Evolutionary conservation across 2,329 filamentous ascomycete species (phyloP), one percentile per base, ranked within the genome.

Genomic region (Leptographium radiaticola): DNA sequence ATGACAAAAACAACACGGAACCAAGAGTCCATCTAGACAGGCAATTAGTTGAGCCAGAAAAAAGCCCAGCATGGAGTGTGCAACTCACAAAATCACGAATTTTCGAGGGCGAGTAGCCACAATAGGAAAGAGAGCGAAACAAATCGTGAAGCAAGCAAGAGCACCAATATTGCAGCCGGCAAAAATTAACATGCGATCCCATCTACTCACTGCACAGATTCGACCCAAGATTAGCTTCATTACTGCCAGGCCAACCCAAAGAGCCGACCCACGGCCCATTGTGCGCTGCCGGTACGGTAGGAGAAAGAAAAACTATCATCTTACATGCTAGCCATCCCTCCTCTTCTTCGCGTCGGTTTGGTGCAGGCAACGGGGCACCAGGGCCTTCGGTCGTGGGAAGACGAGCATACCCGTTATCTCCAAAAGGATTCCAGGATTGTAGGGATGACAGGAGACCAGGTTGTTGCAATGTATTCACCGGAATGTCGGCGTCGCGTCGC

Each of bases 281-380:
- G 40, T 4, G 49, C 36, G 10, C 42, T 15, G 39, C 43, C 30
- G 16, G 7, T 53, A 33, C 57, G 59, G 59, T 59, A 57, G 62
- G 64, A 58, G 52, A 13, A 5, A 39, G 18, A n/a, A 25, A 25
- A 25, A 25, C 25, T 5, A 34, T 10, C 55, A 39, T 80, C 93
- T 91, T 81, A 98, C 93, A 75, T 64, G 87, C 84, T 80, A 96
- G 90, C 83, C 87, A 96, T 59, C 84, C 87, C 71, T 96, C 93
- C 67, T 97, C 91, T 70, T 97, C 93, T 66, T 96, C 90, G 62
- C 90, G 83, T 64, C 90, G 80, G 65, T 69, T 87, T 58, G 88
- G 81, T 57, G 89, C 89, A 52, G 91, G 91, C 50, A 96, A 73
- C 60, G 90, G 89, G 59, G 91, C 89, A 49, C 89, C 89, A 39